Percentiles rank a stretch among this genome's conserved stretches.
These are phyloP conservation scores for Gymnopus androsaceus DNA, from an alignment of 1,284 basidiomycete species.

Conservation along the genomic window DNA sequence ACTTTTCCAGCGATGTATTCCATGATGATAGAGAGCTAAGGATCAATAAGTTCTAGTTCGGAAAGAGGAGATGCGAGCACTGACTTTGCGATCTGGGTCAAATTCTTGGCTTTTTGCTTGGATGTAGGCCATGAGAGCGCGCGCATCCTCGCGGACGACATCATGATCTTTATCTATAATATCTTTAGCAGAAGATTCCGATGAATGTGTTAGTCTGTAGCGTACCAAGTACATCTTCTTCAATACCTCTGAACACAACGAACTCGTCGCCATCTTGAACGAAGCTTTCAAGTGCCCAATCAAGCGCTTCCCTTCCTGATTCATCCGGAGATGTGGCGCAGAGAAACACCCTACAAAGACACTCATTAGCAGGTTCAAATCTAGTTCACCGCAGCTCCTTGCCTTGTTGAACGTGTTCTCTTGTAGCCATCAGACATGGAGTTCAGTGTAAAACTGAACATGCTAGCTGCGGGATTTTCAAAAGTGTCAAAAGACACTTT, in stretches of 20 bases:
- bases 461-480: slow-evolving; percentile 70
- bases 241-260: slow-evolving; percentile 89
- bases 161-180: slow-evolving; percentile 79
- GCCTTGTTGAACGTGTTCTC: slow-evolving; percentile 76
- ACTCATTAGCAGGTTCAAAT: not conserved
- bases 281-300: slow-evolving; percentile 86
- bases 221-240: slow-evolving; percentile 79
- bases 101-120: slow-evolving; percentile 82
- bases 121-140: slow-evolving; percentile 79
- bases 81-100: slow-evolving; percentile 76
- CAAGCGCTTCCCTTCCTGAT: slow-evolving; percentile 81
- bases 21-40: slow-evolving; percentile 85
- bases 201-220: not conserved
- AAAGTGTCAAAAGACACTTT: slow-evolving; percentile 90
- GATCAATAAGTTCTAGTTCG: slow-evolving; percentile 4
- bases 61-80: slow-evolving; percentile 2
- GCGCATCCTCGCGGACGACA: slow-evolving; percentile 84
- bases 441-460: slow-evolving; percentile 74
- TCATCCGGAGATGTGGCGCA: slow-evolving; percentile 91
- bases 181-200: too few species aligned
- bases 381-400: not conserved
- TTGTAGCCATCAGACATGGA: slow-evolving; percentile 86
- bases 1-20: slow-evolving; percentile 94
- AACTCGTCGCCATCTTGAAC: slow-evolving; percentile 95
- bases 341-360: slow-evolving; percentile 65